phyloP scores from a whole-genome alignment of 2,329 filamentous ascomycete species.

The Colletotrichum filicis region DNA sequence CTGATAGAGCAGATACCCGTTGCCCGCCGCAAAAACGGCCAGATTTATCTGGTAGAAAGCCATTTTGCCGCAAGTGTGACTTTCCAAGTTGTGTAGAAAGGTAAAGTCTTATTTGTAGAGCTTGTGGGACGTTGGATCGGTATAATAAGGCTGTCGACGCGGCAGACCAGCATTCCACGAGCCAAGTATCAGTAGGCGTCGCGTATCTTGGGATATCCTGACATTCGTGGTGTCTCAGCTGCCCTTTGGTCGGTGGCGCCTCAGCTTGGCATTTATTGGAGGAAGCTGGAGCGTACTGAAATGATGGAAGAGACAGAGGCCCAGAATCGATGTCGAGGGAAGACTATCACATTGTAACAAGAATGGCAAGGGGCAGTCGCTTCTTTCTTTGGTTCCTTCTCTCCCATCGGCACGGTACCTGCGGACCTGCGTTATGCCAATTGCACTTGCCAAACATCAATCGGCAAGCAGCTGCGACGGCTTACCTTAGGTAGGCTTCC shows the following conservation, averaged over 20 bases:
- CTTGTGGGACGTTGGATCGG: neutral
- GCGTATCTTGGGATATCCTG: conserved; percentile 15
- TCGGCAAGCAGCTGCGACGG: neutral
- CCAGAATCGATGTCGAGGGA: neutral
- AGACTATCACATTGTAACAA: neutral
- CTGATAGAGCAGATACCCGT: conserved; percentile 39
- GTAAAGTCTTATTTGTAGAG: neutral
- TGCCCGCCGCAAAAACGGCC: conserved; percentile 38
- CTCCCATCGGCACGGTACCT: too few species aligned
- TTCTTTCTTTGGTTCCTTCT: too few species aligned
- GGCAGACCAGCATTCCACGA: conserved; percentile 5
- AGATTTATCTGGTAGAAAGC: conserved; percentile 41
- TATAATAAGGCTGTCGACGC: conserved; percentile 21
- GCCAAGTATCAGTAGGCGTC: conserved; percentile 20
- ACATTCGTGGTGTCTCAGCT: conserved; percentile 25
- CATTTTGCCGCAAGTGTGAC: conserved; percentile 22
- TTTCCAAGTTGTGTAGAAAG: neutral
- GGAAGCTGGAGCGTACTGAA: neutral
- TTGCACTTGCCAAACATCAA: neutral
- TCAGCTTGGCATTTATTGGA: neutral
- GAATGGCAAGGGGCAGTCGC: neutral
- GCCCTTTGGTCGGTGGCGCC: conserved; percentile 10
- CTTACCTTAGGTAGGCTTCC: neutral
- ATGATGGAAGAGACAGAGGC: neutral
- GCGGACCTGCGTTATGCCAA: too few species aligned